Evolutionary conservation across 2,329 filamentous ascomycete species (phyloP).

Genomic region (Monosporascus sp.): DNA sequence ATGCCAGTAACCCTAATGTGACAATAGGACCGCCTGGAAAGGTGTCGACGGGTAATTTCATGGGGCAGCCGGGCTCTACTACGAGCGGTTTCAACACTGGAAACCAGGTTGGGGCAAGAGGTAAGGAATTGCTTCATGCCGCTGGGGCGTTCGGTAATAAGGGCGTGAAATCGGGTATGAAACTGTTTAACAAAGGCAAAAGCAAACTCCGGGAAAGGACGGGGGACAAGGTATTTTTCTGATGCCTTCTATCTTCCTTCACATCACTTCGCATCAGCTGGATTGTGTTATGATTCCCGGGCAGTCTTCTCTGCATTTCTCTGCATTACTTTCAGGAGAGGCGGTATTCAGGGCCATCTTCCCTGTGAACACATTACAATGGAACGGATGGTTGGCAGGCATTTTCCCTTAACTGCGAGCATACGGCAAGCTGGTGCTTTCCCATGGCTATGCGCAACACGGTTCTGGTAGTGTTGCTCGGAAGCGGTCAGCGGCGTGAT

Average conservation of each 20-base stretch:
- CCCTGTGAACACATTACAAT: not conserved
- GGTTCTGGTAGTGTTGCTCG: not conserved
- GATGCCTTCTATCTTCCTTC: conserved; percentile 35
- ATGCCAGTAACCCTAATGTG: conserved; percentile 36
- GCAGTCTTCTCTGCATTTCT: conserved; percentile 1
- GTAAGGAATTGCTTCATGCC: conserved; percentile 83
- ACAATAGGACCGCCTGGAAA: conserved; percentile 23
- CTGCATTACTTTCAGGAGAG: not conserved
- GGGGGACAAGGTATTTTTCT: conserved; percentile 86
- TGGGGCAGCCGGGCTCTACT: conserved; percentile 32
- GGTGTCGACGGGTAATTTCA: conserved; percentile 23
- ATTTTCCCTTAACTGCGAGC: not conserved
- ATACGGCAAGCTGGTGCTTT: not conserved
- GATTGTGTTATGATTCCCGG: conserved; percentile 4
- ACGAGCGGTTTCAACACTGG: conserved; percentile 48
- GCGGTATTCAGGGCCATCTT: not conserved
- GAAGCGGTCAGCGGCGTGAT: not conserved
- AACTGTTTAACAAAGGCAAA: conserved; percentile 84
- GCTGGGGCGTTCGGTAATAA: conserved; percentile 89
- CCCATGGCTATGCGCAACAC: not conserved
- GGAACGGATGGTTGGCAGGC: not conserved
- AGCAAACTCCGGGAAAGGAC: conserved; percentile 66
- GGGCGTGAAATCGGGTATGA: conserved; percentile 86
- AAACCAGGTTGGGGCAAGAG: conserved; percentile 70
- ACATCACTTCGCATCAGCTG: conserved; percentile 23